Conservation (phyloP, 2,329 filamentous ascomycete species). For the Huntiella decipiens region DNA sequence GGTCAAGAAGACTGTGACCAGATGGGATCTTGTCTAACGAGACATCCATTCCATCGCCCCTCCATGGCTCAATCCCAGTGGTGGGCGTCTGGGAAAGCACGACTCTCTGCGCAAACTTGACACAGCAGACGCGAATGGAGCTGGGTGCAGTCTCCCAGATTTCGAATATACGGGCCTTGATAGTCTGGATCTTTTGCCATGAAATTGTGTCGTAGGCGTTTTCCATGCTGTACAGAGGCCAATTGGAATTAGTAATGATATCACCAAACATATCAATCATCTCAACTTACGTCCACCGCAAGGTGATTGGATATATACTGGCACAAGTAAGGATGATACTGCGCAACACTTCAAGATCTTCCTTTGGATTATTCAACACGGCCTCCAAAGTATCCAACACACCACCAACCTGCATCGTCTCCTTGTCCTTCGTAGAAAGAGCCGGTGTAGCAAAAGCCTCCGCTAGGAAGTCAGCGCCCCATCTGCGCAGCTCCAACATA, state of each 20-base stretch:
- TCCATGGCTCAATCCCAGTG: slow-evolving; percentile 57
- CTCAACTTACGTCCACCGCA: slow-evolving; percentile 77
- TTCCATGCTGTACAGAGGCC: slow-evolving; percentile 46
- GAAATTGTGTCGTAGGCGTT: slow-evolving; percentile 62
- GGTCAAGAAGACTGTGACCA: slow-evolving; percentile 63
- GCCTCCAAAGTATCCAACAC: slow-evolving; percentile 60
- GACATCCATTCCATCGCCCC: slow-evolving; percentile 43
- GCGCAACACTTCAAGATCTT: slow-evolving; percentile 66
- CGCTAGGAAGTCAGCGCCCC: slow-evolving; percentile 88
- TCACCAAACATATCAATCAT: not conserved
- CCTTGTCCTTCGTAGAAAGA: slow-evolving; percentile 59
- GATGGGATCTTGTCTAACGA: slow-evolving; percentile 71
- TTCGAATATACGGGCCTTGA: slow-evolving; percentile 74
- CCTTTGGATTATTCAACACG: slow-evolving; percentile 49
- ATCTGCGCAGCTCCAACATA: slow-evolving; percentile 68
- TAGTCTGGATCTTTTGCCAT: slow-evolving; percentile 74
- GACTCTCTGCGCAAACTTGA: slow-evolving; percentile 92
- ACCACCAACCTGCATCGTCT: slow-evolving; percentile 47
- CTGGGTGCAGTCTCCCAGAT: slow-evolving; percentile 68
- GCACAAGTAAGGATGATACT: slow-evolving; percentile 75
- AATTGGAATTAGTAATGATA: not conserved
- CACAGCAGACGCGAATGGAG: slow-evolving; percentile 75
- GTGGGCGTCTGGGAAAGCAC: slow-evolving; percentile 84
- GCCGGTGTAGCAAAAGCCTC: slow-evolving; percentile 92
- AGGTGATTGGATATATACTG: slow-evolving; percentile 79